Conservation (phyloP, 495 filamentous ascomycete genomes). For the Penicillium egyptiacum region DNA sequence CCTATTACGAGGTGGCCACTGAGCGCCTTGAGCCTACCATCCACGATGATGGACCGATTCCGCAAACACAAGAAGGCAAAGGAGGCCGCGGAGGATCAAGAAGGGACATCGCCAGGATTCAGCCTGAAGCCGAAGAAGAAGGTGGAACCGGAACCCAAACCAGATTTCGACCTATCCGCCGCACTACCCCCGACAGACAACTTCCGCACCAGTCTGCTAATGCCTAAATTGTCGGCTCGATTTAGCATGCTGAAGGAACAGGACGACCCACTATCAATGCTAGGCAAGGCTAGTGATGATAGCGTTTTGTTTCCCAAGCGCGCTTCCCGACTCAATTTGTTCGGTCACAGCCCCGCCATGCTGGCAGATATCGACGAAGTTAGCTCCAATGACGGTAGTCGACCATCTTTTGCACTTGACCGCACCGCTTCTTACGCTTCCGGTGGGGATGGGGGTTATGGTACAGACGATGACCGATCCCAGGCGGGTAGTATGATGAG, state of each 20-base stretch:
- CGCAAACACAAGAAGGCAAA: conserved; percentile 65
- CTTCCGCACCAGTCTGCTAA: conserved; percentile 94
- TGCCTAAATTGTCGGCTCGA: conserved; percentile 90
- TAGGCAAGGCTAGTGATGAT: conserved; percentile 93
- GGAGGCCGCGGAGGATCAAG: conserved; percentile 27
- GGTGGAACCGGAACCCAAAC: conserved; percentile 51
- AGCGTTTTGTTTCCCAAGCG: conserved; percentile 84
- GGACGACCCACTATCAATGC: conserved; percentile 80
- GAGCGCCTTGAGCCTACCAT: background rate
- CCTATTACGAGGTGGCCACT: background rate
- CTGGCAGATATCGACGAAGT: conserved; percentile 88
- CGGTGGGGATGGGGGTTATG: conserved; percentile 53
- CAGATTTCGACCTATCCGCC: conserved; percentile 66
- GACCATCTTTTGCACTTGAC: conserved; percentile 54
- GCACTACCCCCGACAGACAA: conserved; percentile 82
- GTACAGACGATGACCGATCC: conserved; percentile 66
- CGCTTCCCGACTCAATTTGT: conserved; percentile 65
- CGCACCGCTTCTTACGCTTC: conserved; percentile 56
- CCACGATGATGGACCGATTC: conserved; percentile 79
- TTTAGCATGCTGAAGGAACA: conserved; percentile 97
- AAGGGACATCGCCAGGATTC: conserved; percentile 24
- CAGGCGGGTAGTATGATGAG: conserved; percentile 74
- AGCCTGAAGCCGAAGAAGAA: conserved; percentile 56
- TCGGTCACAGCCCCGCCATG: conserved; percentile 49
- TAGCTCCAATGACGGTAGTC: conserved; percentile 69